Evolutionary conservation across 208 protist genomes (phyloP).

Genomic region (Plasmodiophora brassicae): DNA sequence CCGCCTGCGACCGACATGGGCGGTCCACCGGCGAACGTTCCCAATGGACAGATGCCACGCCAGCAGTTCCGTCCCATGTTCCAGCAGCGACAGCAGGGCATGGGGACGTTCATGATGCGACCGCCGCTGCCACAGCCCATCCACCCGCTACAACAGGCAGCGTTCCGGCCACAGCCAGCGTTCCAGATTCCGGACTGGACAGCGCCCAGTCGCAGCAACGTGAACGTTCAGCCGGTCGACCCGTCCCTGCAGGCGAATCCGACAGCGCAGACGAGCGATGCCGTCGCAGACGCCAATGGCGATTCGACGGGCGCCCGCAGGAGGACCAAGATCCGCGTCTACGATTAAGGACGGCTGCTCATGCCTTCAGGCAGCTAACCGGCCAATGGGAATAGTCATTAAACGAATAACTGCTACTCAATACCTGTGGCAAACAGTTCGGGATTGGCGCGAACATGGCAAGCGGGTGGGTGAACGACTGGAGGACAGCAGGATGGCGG

Average conservation of each 20-base stretch:
- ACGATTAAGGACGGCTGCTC: not conserved
- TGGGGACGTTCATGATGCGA: too few relatives aligned
- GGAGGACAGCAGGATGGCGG: too few relatives aligned
- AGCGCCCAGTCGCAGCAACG: too few relatives aligned
- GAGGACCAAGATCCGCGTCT: not conserved
- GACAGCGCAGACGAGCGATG: too few relatives aligned
- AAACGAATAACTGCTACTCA: too few relatives aligned
- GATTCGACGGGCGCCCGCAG: not conserved
- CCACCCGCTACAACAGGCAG: not conserved
- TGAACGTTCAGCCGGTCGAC: not conserved
- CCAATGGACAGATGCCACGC: not conserved
- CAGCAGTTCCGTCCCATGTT: not conserved
- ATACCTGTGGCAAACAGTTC: too few relatives aligned
- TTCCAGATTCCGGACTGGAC: not conserved
- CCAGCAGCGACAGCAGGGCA: not conserved
- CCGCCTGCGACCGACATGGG: too few relatives aligned
- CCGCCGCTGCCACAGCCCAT: not conserved
- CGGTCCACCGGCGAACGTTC: not conserved
- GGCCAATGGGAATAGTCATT: too few relatives aligned
- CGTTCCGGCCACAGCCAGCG: not conserved
- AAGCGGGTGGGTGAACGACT: too few relatives aligned
- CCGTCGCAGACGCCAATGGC: too few relatives aligned
- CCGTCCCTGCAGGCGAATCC: not conserved
- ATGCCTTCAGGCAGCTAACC: too few relatives aligned
- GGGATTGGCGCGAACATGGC: too few relatives aligned